A percentile compares a stretch with the other conserved stretches of the same genome.
Conservation (phyloP, 306 rosid species). For the Astragalus membranaceus region DNA sequence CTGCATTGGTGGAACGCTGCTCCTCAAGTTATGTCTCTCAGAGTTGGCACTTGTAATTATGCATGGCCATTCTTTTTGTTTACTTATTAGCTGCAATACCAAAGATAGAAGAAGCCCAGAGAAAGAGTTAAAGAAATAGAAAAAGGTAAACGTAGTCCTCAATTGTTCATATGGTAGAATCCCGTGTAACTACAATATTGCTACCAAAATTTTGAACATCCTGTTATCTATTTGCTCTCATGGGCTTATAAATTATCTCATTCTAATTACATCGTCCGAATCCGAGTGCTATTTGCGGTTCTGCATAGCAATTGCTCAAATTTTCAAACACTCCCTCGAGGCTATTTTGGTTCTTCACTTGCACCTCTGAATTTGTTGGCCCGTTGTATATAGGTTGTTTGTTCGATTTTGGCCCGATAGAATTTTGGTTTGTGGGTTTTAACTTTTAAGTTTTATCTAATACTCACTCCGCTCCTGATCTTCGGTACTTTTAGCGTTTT, state of each 20-base stretch:
- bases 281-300: background rate
- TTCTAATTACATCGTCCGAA: background rate
- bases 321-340: background rate
- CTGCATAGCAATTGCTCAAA: background rate
- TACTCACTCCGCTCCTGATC: no score
- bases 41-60: conserved; percentile 61
- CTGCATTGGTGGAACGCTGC: conserved; percentile 49
- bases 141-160: conserved; percentile 25
- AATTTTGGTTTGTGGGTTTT: no score
- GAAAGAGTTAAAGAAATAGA: conserved; percentile 27
- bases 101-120: conserved; percentile 25
- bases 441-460: no score
- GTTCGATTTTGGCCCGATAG: background rate
- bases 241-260: background rate
- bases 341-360: background rate
- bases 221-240: background rate
- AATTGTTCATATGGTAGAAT: conserved; percentile 33
- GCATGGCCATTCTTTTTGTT: conserved; percentile 49
- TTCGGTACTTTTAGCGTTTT: no score
- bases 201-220: conserved; percentile 24
- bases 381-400: background rate
- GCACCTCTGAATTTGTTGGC: background rate
- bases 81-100: conserved; percentile 35
- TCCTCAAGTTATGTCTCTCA: conserved; percentile 50
- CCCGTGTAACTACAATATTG: conserved; percentile 17